A percentile compares a stretch with the other conserved stretches of the same genome.
Conservation (phyloP, 768 basidiomycete genomes). For the Boletus coccyginus region DNA sequence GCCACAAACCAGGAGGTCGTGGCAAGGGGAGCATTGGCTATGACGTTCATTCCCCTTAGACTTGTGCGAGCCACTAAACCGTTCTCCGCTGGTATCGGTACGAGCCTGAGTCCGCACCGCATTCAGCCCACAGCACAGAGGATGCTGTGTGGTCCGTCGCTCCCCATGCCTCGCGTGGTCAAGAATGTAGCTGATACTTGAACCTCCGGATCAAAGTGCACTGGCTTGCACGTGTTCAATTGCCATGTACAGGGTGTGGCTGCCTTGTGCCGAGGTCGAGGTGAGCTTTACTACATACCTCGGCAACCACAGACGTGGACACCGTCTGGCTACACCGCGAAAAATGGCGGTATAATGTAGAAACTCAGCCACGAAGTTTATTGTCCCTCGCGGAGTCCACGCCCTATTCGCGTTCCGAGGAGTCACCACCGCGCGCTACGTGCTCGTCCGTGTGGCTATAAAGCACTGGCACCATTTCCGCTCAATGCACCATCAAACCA, state of each 20-base stretch:
- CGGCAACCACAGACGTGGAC: conserved; percentile 16
- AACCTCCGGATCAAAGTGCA: conserved; percentile 16
- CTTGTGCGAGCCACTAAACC: background rate
- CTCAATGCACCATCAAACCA: conserved; percentile 23
- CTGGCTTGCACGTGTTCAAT: conserved; percentile 15
- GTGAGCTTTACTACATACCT: conserved; percentile 1
- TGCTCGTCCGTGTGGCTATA: conserved; percentile 21
- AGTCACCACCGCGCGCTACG: conserved; percentile 10
- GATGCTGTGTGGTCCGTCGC: background rate
- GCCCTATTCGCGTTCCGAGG: conserved; percentile 27
- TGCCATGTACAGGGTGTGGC: conserved; percentile 7
- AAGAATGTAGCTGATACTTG: conserved; percentile 10
- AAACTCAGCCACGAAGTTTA: conserved; percentile 12
- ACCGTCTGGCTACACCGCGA: conserved; percentile 9
- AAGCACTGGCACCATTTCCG: conserved; percentile 10
- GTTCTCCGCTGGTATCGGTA: background rate
- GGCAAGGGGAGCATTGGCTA: background rate
- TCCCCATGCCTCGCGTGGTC: conserved; percentile 13
- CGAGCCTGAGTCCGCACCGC: background rate
- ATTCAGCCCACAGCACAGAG: background rate
- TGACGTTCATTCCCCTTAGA: too few species aligned
- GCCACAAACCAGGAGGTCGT: too few species aligned
- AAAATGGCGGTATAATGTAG: conserved; percentile 8
- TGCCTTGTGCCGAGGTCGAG: conserved; percentile 14
- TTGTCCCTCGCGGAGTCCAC: conserved; percentile 31